Percentiles rank a stretch among this genome's conserved stretches.
phyloP scores from a whole-genome alignment of 2,329 filamentous ascomycete species.

The Pyrenochaeta sp. region DNA sequence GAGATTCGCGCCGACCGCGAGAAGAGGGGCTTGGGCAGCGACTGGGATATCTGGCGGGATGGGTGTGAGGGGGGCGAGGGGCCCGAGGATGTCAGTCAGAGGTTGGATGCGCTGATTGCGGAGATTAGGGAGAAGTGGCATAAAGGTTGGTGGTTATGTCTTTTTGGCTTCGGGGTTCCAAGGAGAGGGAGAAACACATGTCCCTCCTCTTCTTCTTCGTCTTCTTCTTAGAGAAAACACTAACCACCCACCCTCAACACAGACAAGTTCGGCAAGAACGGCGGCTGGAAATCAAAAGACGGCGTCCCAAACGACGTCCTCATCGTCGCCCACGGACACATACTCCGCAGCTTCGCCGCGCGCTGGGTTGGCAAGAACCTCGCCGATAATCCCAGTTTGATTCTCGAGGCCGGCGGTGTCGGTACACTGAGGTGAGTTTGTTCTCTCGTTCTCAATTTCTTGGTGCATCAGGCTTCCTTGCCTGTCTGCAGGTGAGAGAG shows the following conservation, averaged over 20 bases:
- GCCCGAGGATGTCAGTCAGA: constrained; percentile 73
- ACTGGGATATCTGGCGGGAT: constrained; percentile 87
- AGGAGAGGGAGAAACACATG: too few relatives aligned
- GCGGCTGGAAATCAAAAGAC: constrained; percentile 57
- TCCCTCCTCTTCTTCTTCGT: not conserved
- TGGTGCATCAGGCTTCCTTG: not conserved
- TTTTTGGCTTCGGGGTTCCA: too few relatives aligned
- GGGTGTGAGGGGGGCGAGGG: constrained; percentile 85
- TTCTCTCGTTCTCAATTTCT: constrained; percentile 9
- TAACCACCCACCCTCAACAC: too few relatives aligned
- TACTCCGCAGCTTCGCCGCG: constrained; percentile 85
- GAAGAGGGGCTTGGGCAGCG: constrained; percentile 59
- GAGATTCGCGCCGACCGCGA: constrained; percentile 59
- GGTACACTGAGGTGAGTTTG: constrained; percentile 54
- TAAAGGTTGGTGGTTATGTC: constrained; percentile 37
- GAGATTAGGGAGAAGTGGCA: constrained; percentile 69
- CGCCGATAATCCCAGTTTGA: constrained; percentile 76
- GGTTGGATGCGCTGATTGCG: constrained; percentile 77
- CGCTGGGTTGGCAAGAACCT: constrained; percentile 80
- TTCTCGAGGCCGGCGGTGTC: constrained; percentile 73
- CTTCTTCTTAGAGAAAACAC: not conserved
- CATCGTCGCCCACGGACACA: constrained; percentile 89
- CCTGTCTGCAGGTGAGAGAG: too few relatives aligned
- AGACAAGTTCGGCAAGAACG: constrained; percentile 60
- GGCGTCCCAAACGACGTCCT: constrained; percentile 69